These are phyloP conservation scores for Phyllosticta capitalensis DNA, from an alignment of 2,329 filamentous ascomycete species.

Conservation along the genomic window DNA sequence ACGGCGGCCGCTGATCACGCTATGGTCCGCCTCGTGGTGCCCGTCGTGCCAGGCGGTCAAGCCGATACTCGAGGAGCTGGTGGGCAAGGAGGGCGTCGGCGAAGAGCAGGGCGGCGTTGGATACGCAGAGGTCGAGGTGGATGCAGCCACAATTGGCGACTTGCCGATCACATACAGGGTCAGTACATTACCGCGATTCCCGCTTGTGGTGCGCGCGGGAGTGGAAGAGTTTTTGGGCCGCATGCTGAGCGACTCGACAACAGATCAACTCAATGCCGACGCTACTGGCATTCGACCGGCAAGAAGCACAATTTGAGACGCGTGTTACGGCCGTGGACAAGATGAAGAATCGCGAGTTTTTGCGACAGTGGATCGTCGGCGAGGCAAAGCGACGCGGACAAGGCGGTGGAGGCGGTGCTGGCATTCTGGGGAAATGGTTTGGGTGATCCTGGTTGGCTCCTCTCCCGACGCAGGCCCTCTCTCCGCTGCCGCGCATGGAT, in stretches of 20 bases:
- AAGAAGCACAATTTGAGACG: conserved; percentile 41
- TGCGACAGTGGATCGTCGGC: conserved; percentile 38
- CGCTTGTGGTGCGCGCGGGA: neutral
- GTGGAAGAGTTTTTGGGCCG: conserved; percentile 5
- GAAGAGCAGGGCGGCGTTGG: conserved; percentile 37
- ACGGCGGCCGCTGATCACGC: conserved; percentile 36
- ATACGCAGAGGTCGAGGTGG: conserved; percentile 41
- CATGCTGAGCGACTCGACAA: conserved; percentile 3
- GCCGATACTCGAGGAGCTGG: conserved; percentile 33
- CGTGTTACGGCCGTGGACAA: conserved; percentile 35
- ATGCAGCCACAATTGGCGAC: conserved; percentile 34
- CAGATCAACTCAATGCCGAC: conserved; percentile 40
- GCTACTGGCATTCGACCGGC: conserved; percentile 39
- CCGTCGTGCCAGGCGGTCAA: conserved; percentile 34
- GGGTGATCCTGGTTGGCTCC: conserved; percentile 1
- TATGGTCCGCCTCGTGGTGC: conserved; percentile 43
- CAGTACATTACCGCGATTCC: neutral
- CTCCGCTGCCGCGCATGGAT: neutral
- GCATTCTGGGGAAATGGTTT: conserved; percentile 7
- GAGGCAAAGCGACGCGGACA: conserved; percentile 47
- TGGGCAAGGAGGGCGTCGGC: conserved; percentile 36
- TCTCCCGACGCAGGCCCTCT: neutral
- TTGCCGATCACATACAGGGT: conserved; percentile 33
- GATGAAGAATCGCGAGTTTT: conserved; percentile 35
- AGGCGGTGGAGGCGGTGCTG: conserved; percentile 15